Evolutionary conservation across 2,329 filamentous ascomycete genomes (phyloP), one percentile per base, ranked within the genome.

Genomic region (Claviceps fusiformis): DNA sequence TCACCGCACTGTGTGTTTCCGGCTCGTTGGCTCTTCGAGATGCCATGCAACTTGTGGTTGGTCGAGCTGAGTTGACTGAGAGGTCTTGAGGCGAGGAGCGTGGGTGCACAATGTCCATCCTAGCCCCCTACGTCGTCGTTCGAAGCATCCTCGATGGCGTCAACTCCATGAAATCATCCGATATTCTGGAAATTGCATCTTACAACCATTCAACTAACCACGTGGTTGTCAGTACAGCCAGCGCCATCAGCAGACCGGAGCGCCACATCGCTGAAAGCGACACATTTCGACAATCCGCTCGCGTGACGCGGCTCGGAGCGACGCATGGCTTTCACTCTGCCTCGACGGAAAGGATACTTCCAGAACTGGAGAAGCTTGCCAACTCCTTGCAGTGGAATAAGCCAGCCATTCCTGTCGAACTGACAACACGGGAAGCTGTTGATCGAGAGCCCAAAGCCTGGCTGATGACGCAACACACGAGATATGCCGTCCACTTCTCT

Each of bases 241-340:
- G 48, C 1, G 64, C 66, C 1, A 68, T 75, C 6, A 63, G 71
- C 5, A 50, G 47, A 37, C 59, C 57, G 0, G 57, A 68, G 0
- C 60, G 48, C 1, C 31, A 50, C 47, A 37, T 50, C n/a, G 4
- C n/a, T 7, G 47, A 37, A 9, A 50, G 15, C 8, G 31, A 56
- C n/a, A 48, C 44, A 24, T 37, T 49, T 31, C 10, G 17, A 24
- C 17, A 45, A 15, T 69, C 41, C 68, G 62, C 51, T 54, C 47
- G 47, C 31, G 31, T 15, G 29, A 76, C 74, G 59, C 59, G 60
- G 4, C 68, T 79, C 0, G 65, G 71, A 13, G 71, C 75, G 1
- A 73, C 74, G 0, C 69, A 78, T 55, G 75, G 71, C 0, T 78
- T 76, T 59, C 76, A 78, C 58, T 77, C 70, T 0, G 50, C 54